These are phyloP conservation scores for Claviceps sp. DNA, from an alignment of 2,329 filamentous ascomycete species.

Conservation along the genomic window DNA sequence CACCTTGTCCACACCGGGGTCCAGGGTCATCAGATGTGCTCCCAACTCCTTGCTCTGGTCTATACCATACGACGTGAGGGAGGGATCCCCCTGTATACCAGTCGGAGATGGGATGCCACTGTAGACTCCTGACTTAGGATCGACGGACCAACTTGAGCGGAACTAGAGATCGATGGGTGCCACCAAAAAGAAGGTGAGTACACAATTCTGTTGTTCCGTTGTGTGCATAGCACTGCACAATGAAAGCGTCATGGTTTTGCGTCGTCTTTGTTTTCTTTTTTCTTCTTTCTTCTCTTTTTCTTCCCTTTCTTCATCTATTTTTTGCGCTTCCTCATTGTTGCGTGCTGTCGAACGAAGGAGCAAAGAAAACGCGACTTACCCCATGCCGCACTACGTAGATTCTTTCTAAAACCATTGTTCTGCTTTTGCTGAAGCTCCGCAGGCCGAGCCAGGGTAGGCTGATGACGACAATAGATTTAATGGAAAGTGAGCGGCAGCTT, in stretches of 20 bases:
- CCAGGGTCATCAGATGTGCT: constrained; percentile 43
- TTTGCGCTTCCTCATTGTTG: background rate
- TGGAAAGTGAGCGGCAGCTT: background rate
- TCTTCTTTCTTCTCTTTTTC: background rate
- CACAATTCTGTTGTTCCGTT: background rate
- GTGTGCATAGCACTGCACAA: background rate
- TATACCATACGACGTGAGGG: constrained; percentile 76
- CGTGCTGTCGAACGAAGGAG: background rate
- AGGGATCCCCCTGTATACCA: constrained; percentile 75
- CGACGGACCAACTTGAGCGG: constrained; percentile 78
- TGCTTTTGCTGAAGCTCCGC: background rate
- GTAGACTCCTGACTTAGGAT: constrained; percentile 69
- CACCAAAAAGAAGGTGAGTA: background rate
- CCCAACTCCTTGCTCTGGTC: constrained; percentile 70
- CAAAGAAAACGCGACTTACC: constrained; percentile 34
- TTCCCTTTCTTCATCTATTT: background rate
- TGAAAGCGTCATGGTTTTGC: constrained; percentile 3
- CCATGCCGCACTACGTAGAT: constrained; percentile 67
- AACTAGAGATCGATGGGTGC: constrained; percentile 42
- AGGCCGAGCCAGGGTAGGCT: too few relatives aligned
- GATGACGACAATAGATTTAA: too few relatives aligned
- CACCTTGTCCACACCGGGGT: constrained; percentile 58
- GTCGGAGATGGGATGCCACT: constrained; percentile 66
- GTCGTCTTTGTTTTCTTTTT: background rate
- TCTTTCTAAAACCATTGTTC: constrained; percentile 48